phyloP scores from a whole-genome alignment of 2,329 filamentous ascomycete genomes.

The Aspergillus persii region DNA sequence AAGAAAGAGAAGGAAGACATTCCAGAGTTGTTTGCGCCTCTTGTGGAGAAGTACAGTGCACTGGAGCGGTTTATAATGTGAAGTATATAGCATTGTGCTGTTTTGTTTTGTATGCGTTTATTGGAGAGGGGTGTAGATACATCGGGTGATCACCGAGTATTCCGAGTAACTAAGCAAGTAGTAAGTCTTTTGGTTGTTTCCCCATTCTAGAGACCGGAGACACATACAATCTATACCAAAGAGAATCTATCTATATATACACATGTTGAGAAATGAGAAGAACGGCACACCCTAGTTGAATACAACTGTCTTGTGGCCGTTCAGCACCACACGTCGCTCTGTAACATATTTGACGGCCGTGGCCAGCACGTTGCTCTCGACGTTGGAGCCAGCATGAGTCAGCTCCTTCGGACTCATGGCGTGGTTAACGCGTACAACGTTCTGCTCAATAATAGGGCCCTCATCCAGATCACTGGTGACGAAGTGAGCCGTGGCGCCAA shows the following conservation, averaged over 20 bases:
- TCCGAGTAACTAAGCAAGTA: background rate
- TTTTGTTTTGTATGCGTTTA: no score
- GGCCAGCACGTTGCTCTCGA: conserved; percentile 79
- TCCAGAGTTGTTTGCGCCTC: no score
- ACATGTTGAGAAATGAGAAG: background rate
- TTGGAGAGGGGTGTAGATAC: no score
- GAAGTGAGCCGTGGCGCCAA: conserved; percentile 81
- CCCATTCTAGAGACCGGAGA: background rate
- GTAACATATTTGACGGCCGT: conserved; percentile 82
- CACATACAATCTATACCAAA: background rate
- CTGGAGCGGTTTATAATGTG: background rate
- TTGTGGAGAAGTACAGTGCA: background rate
- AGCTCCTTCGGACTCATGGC: conserved; percentile 71
- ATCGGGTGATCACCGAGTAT: no score
- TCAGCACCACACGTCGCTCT: conserved; percentile 73
- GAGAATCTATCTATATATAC: background rate
- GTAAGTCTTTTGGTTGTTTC: background rate
- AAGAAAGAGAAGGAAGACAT: background rate
- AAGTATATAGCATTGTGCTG: background rate
- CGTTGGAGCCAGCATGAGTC: conserved; percentile 76
- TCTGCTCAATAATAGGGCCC: conserved; percentile 85
- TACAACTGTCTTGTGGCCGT: conserved; percentile 76
- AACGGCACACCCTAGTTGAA: conserved; percentile 52
- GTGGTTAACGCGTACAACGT: conserved; percentile 74
- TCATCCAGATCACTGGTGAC: conserved; percentile 83